Evolutionary conservation across 1,284 basidiomycete genomes (phyloP).

Genomic region (Stygiomarasmius scandens): DNA sequence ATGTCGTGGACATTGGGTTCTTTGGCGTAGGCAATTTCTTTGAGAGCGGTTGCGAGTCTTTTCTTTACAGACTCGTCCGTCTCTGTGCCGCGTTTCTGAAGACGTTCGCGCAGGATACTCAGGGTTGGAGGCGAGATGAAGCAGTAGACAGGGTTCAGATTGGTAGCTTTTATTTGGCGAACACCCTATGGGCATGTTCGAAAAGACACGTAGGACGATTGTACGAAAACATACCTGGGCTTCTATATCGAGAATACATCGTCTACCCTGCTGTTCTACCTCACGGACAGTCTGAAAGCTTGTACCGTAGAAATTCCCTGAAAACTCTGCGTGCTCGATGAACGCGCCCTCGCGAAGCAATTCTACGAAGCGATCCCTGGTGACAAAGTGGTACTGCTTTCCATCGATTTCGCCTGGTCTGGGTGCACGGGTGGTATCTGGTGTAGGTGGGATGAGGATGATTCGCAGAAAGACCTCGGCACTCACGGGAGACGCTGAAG

Average conservation of each 20-base stretch:
- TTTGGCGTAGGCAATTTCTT: conserved; percentile 87
- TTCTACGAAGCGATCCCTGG: conserved; percentile 59
- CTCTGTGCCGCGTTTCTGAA: conserved; percentile 87
- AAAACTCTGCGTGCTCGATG: conserved; percentile 85
- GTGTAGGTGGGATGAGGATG: conserved; percentile 19
- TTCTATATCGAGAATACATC: conserved; percentile 97
- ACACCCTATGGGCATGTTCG: conserved; percentile 67
- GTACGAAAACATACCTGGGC: conserved; percentile 69
- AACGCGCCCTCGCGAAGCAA: conserved; percentile 68
- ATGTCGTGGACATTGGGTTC: conserved; percentile 77
- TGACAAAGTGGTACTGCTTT: conserved; percentile 78
- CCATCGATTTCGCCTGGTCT: conserved; percentile 86
- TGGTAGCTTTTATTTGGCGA: conserved; percentile 80
- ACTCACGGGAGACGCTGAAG: conserved; percentile 92
- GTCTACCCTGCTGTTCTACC: conserved; percentile 61
- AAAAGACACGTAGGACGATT: conserved; percentile 5
- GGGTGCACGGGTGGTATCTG: conserved; percentile 93
- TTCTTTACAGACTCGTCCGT: conserved; percentile 73
- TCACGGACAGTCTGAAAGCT: conserved; percentile 69
- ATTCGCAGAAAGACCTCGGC: conserved; percentile 7
- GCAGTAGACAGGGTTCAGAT: conserved; percentile 85
- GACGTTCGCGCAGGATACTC: conserved; percentile 63
- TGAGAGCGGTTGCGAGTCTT: conserved; percentile 79
- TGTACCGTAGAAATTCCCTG: conserved; percentile 93
- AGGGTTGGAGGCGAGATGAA: conserved; percentile 93